Conservation (phyloP, 495 filamentous ascomycete species). For the Xylaria castorea region DNA sequence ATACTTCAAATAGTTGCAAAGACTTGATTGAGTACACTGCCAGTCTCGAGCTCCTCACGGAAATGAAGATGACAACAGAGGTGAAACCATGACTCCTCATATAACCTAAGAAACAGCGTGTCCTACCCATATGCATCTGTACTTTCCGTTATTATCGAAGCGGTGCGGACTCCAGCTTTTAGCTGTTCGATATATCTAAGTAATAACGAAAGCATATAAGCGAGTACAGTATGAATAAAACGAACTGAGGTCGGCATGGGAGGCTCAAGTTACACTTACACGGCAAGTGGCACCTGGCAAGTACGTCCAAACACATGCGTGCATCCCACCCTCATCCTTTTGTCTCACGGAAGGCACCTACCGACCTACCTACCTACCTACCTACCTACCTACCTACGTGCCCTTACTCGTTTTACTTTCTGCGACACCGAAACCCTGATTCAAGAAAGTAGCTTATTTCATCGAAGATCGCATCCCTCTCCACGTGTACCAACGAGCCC, state of each 20-base stretch:
- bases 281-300: background rate
- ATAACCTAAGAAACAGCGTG: no score
- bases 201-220: background rate
- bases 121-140: no score
- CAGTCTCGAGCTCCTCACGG: background rate
- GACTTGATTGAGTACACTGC: background rate
- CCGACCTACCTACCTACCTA: background rate
- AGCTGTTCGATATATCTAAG: background rate
- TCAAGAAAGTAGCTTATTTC: background rate
- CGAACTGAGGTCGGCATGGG: background rate
- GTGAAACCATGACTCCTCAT: no score
- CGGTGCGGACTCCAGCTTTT: background rate
- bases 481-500: background rate
- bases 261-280: background rate
- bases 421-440: background rate
- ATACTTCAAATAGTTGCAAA: no score
- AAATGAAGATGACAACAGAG: background rate
- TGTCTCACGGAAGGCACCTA: background rate
- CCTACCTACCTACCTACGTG: background rate
- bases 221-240: background rate
- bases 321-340: background rate
- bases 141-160: background rate
- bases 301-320: background rate
- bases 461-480: background rate
- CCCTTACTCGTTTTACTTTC: background rate